These are phyloP conservation scores for Solanum appendiculatum DNA, from an alignment of 257 asterid genomes.

Conservation along the genomic window DNA sequence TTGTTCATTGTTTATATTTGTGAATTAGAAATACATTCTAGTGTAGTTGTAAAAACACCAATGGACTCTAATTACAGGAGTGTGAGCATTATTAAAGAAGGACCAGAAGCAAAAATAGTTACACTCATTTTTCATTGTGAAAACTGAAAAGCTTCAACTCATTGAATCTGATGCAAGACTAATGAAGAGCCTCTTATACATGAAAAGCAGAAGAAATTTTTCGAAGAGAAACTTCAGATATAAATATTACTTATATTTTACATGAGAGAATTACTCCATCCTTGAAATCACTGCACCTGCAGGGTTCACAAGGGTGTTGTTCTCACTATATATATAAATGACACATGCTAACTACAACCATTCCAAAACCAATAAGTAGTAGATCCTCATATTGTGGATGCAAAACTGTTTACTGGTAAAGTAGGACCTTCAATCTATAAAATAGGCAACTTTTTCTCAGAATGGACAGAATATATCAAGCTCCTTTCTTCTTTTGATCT, in stretches of 20 bases:
- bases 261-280: not conserved
- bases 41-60: not conserved
- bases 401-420: not conserved
- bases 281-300: not conserved
- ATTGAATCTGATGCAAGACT: not conserved
- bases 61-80: not conserved
- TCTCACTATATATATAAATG: not conserved
- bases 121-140: not conserved
- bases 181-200: not conserved
- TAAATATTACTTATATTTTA: not conserved
- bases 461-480: constrained; percentile 4
- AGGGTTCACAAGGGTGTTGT: not conserved
- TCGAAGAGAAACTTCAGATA: not conserved
- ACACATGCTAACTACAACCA: not conserved
- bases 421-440: not conserved
- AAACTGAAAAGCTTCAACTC: not conserved
- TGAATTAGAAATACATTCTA: not conserved
- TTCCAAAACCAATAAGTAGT: not conserved
- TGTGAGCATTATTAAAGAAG: not conserved
- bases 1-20: not conserved
- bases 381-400: not conserved
- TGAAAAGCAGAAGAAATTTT: not conserved
- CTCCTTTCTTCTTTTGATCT: constrained; percentile 51
- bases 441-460: not conserved
- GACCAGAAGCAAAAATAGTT: not conserved